These are phyloP conservation scores for Mortierella sp. DNA, from an alignment of 371 early-diverging fungal genomes.

Conservation along the genomic window DNA sequence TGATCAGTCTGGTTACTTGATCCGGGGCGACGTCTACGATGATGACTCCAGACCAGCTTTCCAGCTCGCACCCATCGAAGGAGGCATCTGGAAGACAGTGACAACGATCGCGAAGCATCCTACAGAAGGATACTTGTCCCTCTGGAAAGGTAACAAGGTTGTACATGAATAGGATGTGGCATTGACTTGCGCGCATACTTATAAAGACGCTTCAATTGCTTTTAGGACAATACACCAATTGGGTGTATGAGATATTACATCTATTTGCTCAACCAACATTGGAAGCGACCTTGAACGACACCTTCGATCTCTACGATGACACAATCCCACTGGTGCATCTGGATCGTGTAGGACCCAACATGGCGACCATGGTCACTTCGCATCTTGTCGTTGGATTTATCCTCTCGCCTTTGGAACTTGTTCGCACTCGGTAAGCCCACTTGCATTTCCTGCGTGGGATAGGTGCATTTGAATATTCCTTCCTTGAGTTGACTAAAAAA, in stretches of 20 bases:
- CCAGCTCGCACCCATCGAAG: conserved; percentile 70
- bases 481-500: too few species aligned
- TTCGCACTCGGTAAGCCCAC: conserved; percentile 70
- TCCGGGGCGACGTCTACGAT: conserved; percentile 68
- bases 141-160: conserved; percentile 79
- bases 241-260: conserved; percentile 79
- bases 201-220: background rate
- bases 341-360: conserved; percentile 68
- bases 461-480: too few species aligned
- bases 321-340: conserved; percentile 78
- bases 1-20: conserved; percentile 72
- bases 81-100: conserved; percentile 67
- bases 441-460: too few species aligned
- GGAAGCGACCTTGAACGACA: conserved; percentile 78
- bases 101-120: conserved; percentile 64
- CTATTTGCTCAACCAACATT: conserved; percentile 78
- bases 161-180: background rate
- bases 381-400: conserved; percentile 75
- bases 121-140: conserved; percentile 71
- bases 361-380: conserved; percentile 75
- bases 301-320: conserved; percentile 82
- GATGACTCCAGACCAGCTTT: conserved; percentile 66
- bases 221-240: conserved; percentile 78
- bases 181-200: background rate
- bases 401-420: conserved; percentile 82